Evolutionary conservation across 441 rosid genomes (phyloP), one percentile per base, ranked within the genome.

Genomic region (Gossypium davidsonii): DNA sequence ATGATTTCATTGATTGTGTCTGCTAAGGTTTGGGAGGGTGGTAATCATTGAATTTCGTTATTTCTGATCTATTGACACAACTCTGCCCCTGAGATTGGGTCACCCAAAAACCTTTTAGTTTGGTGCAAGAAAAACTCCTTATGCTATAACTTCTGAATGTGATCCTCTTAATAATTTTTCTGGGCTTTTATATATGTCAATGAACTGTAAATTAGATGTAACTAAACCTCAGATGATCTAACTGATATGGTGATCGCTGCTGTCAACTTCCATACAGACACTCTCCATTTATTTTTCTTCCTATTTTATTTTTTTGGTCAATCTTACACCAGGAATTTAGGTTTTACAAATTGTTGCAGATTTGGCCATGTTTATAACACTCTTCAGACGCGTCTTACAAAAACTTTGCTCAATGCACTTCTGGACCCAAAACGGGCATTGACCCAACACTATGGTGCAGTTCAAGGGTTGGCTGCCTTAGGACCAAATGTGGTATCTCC

Each of bases 371-470:
- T 87, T 44, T 92, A 90, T 75, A 82, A 71, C 73, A 88, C 88
- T 80, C 98, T 92, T 67, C 99, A 91, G 90, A 83, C 94, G 15
- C 94, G 98, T 70, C 84, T 94, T 74, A 92, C 98, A 3, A 92
- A 82, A 85, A 93, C 96, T 74, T 84, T 94, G 83, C 74, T 94
- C 77, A 92, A 86, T 78, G 89, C 96, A 44, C 85, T 91, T 77
- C 81, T 91, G 85, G 96, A 92, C 79, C 93, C 98, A 65, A 91
- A 87, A 81, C 88, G 85, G 67, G 84, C 97, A 39, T 76, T 94
- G 83, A 88, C 92, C 48, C 96, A 93, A 78, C 99, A 94, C 77
- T 94, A 92, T 77, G 99, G 98, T 56, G 98, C 98, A 71, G 83
- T 92, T 81, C 96, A 92, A 88, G 99, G 99, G 79, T 79, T 92